Percentiles rank a stretch among this genome's conserved stretches.
Evolutionary conservation across 2,329 filamentous ascomycete genomes (phyloP).

Genomic region (Tolypocladium ovalisporum): DNA sequence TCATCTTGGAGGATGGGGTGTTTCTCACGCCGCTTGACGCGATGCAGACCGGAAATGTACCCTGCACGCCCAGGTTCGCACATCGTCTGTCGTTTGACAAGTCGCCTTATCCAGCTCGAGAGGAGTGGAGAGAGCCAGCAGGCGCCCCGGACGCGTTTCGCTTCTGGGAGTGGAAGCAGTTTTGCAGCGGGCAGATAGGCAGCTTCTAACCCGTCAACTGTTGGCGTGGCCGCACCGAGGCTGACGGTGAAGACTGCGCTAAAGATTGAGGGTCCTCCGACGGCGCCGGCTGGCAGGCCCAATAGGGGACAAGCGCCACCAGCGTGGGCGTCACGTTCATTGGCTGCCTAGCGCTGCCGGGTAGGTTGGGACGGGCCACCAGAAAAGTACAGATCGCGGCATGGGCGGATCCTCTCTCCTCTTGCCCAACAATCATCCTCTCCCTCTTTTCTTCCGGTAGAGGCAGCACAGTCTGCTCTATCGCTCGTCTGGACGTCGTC

Average conservation of each 20-base stretch:
- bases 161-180: neutral
- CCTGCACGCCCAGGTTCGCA: neutral
- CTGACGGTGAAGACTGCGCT: neutral
- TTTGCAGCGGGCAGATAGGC: neutral
- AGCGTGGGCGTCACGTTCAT: neutral
- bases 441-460: neutral
- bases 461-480: neutral
- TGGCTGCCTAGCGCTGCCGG: neutral
- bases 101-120: neutral
- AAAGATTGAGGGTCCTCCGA: neutral
- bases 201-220: neutral
- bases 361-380: neutral
- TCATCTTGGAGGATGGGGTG: neutral
- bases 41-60: neutral
- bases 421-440: neutral
- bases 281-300: neutral
- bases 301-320: neutral
- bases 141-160: neutral
- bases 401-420: neutral
- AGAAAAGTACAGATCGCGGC: neutral
- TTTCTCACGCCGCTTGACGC: neutral
- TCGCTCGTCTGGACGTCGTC: neutral
- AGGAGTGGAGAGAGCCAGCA: neutral
- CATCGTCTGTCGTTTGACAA: neutral
- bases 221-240: neutral